Conservation (phyloP, 352 stramenopile genomes). For the Globisporangium polare region DNA sequence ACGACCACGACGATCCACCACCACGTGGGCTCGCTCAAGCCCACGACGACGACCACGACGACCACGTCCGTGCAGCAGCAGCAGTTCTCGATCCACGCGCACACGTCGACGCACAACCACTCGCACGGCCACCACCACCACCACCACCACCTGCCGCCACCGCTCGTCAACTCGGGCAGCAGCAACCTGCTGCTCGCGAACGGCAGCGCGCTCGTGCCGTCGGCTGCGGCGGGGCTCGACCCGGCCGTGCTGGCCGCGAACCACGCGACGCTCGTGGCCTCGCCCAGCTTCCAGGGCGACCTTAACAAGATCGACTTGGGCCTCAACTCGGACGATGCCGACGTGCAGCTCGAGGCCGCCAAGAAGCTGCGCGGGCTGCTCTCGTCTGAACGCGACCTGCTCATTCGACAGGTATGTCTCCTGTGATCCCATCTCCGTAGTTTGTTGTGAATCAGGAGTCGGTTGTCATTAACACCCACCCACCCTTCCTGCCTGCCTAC, state of each 20-base stretch:
- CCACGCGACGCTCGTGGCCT: conserved; percentile 31
- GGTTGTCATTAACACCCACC: neutral
- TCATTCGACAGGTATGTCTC: conserved; percentile 74
- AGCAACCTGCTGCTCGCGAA: conserved; percentile 33
- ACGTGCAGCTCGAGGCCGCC: conserved; percentile 78
- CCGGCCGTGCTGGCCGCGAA: conserved; percentile 17
- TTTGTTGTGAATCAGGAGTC: neutral
- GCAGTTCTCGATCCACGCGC: conserved; percentile 40
- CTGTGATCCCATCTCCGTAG: neutral
- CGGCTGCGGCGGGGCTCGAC: conserved; percentile 21
- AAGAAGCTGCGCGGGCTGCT: conserved; percentile 87
- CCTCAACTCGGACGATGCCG: conserved; percentile 77
- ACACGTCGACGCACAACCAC: conserved; percentile 14
- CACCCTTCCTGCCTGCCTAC: conserved; percentile 2
- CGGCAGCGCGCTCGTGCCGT: conserved; percentile 27
- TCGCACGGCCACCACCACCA: conserved; percentile 46
- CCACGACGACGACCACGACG: conserved; percentile 20
- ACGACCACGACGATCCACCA: conserved; percentile 77
- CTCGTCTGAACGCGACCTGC: conserved; percentile 75
- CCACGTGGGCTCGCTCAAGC: conserved; percentile 33
- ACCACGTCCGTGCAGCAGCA: conserved; percentile 30
- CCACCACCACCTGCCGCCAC: conserved; percentile 40
- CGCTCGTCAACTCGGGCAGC: conserved; percentile 1
- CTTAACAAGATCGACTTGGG: conserved; percentile 79
- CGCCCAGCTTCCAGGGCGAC: conserved; percentile 70